These are phyloP conservation scores for Acanthamoeba lenticulata DNA, from an alignment of 208 protist species.

Conservation along the genomic window DNA sequence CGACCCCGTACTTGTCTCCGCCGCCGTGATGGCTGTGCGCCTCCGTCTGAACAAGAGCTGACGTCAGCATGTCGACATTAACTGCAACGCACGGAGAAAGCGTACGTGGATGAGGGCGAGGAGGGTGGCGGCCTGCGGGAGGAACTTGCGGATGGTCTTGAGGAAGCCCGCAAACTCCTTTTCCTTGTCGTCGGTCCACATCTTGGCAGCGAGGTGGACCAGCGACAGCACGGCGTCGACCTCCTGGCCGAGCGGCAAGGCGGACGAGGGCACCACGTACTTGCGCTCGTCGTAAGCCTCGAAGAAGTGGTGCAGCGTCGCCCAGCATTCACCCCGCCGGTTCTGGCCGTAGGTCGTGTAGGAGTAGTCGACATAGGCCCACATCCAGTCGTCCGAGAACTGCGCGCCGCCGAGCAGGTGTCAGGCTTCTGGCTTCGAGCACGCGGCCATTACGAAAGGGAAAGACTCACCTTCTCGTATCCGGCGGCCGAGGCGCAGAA, in stretches of 20 bases:
- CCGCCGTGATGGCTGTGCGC: not conserved
- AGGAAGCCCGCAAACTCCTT: not conserved
- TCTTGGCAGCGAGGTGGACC: not conserved
- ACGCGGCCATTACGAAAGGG: not conserved
- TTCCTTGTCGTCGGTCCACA: slow-evolving; percentile 9
- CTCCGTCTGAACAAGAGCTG: not conserved
- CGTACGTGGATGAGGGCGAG: slow-evolving; percentile 7
- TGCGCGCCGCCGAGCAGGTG: not conserved
- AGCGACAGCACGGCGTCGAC: not conserved
- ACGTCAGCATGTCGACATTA: not conserved
- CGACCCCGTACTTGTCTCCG: not conserved
- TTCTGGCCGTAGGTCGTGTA: not conserved
- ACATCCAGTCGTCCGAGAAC: not conserved
- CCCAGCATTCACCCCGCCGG: not conserved
- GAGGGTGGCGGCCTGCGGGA: not conserved
- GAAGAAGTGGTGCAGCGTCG: not conserved
- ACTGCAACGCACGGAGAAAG: not conserved
- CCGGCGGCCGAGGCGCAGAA: not conserved
- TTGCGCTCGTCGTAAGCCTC: not conserved
- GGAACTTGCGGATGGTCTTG: not conserved
- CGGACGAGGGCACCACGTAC: not conserved
- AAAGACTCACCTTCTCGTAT: not conserved
- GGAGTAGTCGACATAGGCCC: not conserved
- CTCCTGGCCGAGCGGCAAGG: not conserved
- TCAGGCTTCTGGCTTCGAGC: not conserved